Evolutionary conservation across 495 filamentous ascomycete genomes (phyloP).

Genomic region (Immersiella caudata): DNA sequence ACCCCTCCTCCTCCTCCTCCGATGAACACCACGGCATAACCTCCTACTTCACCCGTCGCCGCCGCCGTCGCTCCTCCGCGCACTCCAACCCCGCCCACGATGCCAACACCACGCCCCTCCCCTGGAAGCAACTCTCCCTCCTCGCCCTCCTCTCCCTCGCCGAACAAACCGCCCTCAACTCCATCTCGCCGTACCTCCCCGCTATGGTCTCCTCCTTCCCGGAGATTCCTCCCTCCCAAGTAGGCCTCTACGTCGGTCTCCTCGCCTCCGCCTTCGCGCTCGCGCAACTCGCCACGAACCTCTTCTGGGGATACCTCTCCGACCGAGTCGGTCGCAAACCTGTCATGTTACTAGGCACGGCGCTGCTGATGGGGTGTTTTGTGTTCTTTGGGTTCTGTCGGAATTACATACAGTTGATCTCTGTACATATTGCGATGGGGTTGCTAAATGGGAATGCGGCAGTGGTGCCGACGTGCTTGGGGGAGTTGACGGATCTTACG

Average conservation of each 20-base stretch:
- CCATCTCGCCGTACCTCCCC: constrained; percentile 93
- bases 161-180: constrained; percentile 96
- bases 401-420: constrained; percentile 77
- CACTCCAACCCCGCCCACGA: constrained; percentile 29
- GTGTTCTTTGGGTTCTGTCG: constrained; percentile 84
- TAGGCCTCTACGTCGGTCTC: constrained; percentile 86
- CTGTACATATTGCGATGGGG: constrained; percentile 88
- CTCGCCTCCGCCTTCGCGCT: constrained; percentile 89
- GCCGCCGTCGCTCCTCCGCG: constrained; percentile 25
- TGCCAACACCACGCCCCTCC: constrained; percentile 70
- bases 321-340: constrained; percentile 93
- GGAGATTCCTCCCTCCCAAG: constrained; percentile 67
- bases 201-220: constrained; percentile 88
- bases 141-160: constrained; percentile 86
- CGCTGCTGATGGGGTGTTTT: constrained; percentile 79
- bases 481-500: constrained; percentile 91
- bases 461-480: constrained; percentile 87
- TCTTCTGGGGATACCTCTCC: constrained; percentile 91
- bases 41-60: constrained; percentile 7
- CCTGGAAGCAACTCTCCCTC: constrained; percentile 78
- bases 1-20: not conserved
- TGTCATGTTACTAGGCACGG: constrained; percentile 82
- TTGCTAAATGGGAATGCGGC: constrained; percentile 86
- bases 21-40: constrained; percentile 4
- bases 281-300: constrained; percentile 88